Evolutionary conservation across 768 basidiomycete genomes (phyloP).

Genomic region (Leucocoprinus birnbaumii): DNA sequence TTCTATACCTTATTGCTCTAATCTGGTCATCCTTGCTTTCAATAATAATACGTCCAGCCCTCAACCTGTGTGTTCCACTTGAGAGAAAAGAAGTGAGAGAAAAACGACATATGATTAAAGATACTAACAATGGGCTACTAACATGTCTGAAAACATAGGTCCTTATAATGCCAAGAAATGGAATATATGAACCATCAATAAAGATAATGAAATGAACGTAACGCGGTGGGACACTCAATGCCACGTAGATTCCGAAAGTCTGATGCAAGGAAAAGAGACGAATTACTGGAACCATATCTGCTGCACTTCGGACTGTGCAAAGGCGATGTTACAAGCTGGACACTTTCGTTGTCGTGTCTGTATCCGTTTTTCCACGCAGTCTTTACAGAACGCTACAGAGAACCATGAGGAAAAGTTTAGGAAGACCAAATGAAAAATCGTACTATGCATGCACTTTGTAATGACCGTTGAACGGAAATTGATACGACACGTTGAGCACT

Average conservation of each 20-base stretch:
- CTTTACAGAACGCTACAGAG: constrained; percentile 76
- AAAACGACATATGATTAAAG: constrained; percentile 14
- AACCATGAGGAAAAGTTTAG: background rate
- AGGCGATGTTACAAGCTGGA: constrained; percentile 80
- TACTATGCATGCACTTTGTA: constrained; percentile 91
- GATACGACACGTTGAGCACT: constrained; percentile 85
- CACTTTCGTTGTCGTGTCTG: constrained; percentile 91
- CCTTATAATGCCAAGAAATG: constrained; percentile 11
- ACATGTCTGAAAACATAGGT: constrained; percentile 9
- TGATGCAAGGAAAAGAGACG: constrained; percentile 9
- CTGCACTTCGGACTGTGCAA: constrained; percentile 79
- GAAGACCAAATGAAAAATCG: constrained; percentile 27
- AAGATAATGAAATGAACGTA: constrained; percentile 9
- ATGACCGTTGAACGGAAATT: constrained; percentile 78
- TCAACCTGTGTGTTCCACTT: background rate
- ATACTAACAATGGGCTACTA: constrained; percentile 5
- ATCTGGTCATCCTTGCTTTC: background rate
- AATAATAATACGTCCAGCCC: constrained; percentile 17
- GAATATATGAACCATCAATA: constrained; percentile 14
- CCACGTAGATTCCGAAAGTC: constrained; percentile 14
- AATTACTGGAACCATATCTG: constrained; percentile 45
- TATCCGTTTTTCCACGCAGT: constrained; percentile 84
- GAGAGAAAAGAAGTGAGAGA: background rate
- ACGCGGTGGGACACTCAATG: constrained; percentile 4
- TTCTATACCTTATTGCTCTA: constrained; percentile 9